Evolutionary conservation across 2,329 filamentous ascomycete species (phyloP), one percentile per base, ranked within the genome.

Genomic region (Beauveria bassiana): DNA sequence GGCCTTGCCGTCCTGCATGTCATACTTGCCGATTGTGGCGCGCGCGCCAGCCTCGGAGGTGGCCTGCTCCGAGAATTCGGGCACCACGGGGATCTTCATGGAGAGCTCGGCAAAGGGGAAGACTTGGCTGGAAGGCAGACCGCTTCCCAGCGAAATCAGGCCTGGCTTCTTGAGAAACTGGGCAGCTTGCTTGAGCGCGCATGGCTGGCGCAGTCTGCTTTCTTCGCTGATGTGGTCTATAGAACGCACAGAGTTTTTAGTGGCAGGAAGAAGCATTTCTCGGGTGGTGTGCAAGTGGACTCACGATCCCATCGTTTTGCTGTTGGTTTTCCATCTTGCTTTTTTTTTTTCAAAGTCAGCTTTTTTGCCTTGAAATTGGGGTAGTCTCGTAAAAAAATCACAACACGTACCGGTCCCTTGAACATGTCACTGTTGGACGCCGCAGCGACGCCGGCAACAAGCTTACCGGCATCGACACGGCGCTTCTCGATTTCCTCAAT

Each of bases 91-190:
- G 1, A 96, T 85, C 67, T 88, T 90, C 75, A 96, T 76, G 65
- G 81, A 82, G 55, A 98, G 75, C 65, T 88, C 82, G 66, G 93
- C 86, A 69, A 98, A 87, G n/a, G 95, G 95, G 70, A 99, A 99
- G 75, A 96, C 91, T 72, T 93, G 87, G 63, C 90, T 85, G 16
- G 91, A 93, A 4, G 95, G 95, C 22, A 99, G 62, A 3, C 95
- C 95, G 57, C 95, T 95, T 61, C 95, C 95, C 1, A 99, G 86
- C 1, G 92, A 96, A 70, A 99, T 95, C 63, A 97, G 77, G 18
- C 89, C 92, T 0, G 92, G 91, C 45, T 82, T 90, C 70, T 88
- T 89, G 59, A 98, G 83, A 71, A 87, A 88, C 61, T 83, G 84
- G 50, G 93, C 93, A 5, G 93, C 92, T 64, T 83, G 81, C 75